Percentiles rank a stretch among this genome's conserved stretches.
phyloP scores from a whole-genome alignment of 495 filamentous ascomycete genomes.

The Halenospora varia region DNA sequence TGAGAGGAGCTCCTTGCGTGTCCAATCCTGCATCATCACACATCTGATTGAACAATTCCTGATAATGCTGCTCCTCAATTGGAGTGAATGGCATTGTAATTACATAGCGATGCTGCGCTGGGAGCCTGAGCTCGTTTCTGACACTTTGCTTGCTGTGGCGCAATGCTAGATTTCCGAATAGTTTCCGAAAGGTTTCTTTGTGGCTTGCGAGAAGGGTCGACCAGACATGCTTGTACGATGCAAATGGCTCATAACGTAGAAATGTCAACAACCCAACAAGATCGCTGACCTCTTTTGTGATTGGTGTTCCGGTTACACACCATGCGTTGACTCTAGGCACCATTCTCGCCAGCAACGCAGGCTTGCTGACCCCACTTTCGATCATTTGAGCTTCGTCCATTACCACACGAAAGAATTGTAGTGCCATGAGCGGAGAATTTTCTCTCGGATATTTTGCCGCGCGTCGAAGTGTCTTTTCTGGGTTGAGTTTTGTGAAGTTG shows the following conservation, averaged over 20 bases:
- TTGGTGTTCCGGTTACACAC: conserved; percentile 90
- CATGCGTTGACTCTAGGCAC: conserved; percentile 85
- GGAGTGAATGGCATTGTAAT: conserved; percentile 86
- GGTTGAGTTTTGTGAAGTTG: conserved; percentile 62
- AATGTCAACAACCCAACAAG: conserved; percentile 70
- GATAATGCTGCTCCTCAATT: conserved; percentile 86
- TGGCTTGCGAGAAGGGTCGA: conserved; percentile 54
- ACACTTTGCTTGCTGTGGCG: conserved; percentile 82
- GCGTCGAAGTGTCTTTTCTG: conserved; percentile 62
- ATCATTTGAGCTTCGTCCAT: conserved; percentile 97
- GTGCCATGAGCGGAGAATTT: conserved; percentile 69
- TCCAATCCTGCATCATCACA: conserved; percentile 63
- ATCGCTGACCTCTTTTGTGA: conserved; percentile 72
- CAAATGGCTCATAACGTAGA: conserved; percentile 74
- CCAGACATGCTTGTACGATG: conserved; percentile 58
- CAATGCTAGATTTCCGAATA: conserved; percentile 68
- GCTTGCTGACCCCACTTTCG: conserved; percentile 78
- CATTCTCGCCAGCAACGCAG: conserved; percentile 71
- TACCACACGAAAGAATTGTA: conserved; percentile 86
- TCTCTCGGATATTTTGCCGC: conserved; percentile 60
- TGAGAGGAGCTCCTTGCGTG: conserved; percentile 54
- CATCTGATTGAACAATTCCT: conserved; percentile 67
- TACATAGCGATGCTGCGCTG: conserved; percentile 77
- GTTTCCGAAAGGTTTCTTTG: conserved; percentile 53
- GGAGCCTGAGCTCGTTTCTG: conserved; percentile 65